Evolutionary conservation across 768 basidiomycete species (phyloP), one percentile per base, ranked within the genome.

Genomic region (Holtermanniella nyarrowii): DNA sequence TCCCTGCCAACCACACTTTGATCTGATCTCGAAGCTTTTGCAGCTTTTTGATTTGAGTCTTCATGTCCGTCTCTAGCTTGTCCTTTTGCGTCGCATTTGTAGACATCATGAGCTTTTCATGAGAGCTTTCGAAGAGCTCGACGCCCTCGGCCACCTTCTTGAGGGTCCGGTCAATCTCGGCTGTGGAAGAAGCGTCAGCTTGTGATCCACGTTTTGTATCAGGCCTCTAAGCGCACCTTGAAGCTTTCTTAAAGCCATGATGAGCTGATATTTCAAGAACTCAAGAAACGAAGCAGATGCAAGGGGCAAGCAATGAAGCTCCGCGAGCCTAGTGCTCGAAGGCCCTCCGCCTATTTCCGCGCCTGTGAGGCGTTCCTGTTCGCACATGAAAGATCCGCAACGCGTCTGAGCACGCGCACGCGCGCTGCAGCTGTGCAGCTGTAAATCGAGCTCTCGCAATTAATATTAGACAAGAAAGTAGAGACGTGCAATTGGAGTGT

Each of bases 21-120:
- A 88, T 86, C 76, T 87, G 85, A 75, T 88, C 85, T 56, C 85
- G 76, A 57, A 86, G 71, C 55, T 85, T 79, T 72, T 88, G 85
- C 0, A 88, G 78, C 72, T 87, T 87, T 82, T 99, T 99, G 68
- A 99, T 97, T 77, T 99, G 95, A 46, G 90, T 93, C 76, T 97
- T 90, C 69, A 97, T 76, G 62, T 97, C 85, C 3, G 78, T 82
- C 72, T 99, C 95, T 47, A 88, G 82, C 74, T 99, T 99, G 80
- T 97, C 95, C 72, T 96, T 96, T 76, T 96, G 91, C 0, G 93
- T 87, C 72, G 91, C 84, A 75, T 95, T 97, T 26, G 87, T 86
- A 16, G 91, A 86, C 45, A 85, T 79, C 72, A 90, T 86, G 83
- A 99, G 91, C 80, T 97, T 99, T 71, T 95, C 90, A 71, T 93